Conservation (phyloP, 371 early-diverging fungal genomes). For the Actinomucor elegans region DNA sequence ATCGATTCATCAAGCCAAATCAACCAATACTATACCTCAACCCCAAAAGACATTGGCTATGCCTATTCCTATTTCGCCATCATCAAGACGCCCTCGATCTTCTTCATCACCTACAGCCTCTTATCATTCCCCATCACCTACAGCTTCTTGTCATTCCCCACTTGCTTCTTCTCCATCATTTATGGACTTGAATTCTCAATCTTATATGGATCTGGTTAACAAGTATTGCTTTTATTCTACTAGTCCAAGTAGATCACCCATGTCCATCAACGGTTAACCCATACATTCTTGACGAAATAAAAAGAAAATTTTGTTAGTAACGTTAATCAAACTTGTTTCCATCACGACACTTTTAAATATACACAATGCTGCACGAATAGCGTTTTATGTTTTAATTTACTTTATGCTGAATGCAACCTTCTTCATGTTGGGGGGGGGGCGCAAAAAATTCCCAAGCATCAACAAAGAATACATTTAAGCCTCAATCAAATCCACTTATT, state of each 20-base stretch:
- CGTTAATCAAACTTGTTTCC: no score
- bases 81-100: neutral
- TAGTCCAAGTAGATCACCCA: slow-evolving; percentile 31
- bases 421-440: no score
- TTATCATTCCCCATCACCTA: no score
- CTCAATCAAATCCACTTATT: no score
- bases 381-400: no score
- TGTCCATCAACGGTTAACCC: slow-evolving; percentile 28
- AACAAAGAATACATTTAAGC: no score
- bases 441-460: no score
- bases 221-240: slow-evolving; percentile 56
- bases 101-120: slow-evolving; percentile 8
- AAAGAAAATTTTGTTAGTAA: no score
- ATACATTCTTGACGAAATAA: no score
- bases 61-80: neutral
- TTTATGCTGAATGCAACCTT: no score
- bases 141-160: slow-evolving; percentile 22
- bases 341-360: no score
- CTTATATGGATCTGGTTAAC: slow-evolving; percentile 48
- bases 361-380: no score
- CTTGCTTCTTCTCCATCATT: slow-evolving; percentile 17
- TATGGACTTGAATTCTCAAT: slow-evolving; percentile 25
- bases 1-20: slow-evolving; percentile 16
- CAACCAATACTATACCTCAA: neutral
- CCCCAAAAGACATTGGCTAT: neutral